Evolutionary conservation across 345 rosid species (phyloP), one percentile per base, ranked within the genome.

Genomic region (Populus alba): DNA sequence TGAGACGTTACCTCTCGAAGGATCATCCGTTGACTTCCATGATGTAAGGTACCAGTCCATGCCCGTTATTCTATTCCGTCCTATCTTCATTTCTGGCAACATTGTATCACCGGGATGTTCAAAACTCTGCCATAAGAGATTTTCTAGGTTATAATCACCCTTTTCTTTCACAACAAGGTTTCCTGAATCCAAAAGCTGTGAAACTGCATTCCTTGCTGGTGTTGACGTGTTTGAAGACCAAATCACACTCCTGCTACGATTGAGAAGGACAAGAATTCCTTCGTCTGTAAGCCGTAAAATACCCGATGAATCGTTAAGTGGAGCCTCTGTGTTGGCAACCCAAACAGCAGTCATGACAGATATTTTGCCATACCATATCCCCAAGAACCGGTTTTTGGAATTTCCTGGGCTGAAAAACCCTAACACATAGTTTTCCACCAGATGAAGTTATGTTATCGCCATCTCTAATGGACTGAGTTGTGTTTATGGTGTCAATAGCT

Each of bases 21-120:
- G 89, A 81, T 88, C 78, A 1, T 51, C 41, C 7, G 22, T 15
- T 65, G 80, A 75, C 72, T 73, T 88, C 91, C 89, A 86, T 9
- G 89, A 88, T 23, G 80, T 82, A 57, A 86, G 45, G 18, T 20
- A 39, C 49, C 73, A 2, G 15, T 37, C 43, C 45, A 20, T 4
- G 43, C 71, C 71, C 17, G 71, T 68, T 9, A 37, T 37, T 2
- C 20, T 29, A 20, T 37, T 20, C 29, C 37, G 15, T 4, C 71
- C 71, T 9, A 35, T 29, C 43, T 69, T 69, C 72, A 69, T 69
- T 8, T 38, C 72, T 38, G 72, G 49, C 49, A 69, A 4, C 11
- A 38, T 41, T 27, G 72, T 69, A 39, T 69, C 72, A 18, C 27
- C 2, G 8, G 33, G 51, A 3, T 69, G 27, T 2, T 23, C 72